A percentile compares a stretch with the other conserved stretches of the same genome.
These are phyloP conservation scores for Exobasidium rhododendri DNA, from an alignment of 1,284 basidiomycete genomes.

Conservation along the genomic window DNA sequence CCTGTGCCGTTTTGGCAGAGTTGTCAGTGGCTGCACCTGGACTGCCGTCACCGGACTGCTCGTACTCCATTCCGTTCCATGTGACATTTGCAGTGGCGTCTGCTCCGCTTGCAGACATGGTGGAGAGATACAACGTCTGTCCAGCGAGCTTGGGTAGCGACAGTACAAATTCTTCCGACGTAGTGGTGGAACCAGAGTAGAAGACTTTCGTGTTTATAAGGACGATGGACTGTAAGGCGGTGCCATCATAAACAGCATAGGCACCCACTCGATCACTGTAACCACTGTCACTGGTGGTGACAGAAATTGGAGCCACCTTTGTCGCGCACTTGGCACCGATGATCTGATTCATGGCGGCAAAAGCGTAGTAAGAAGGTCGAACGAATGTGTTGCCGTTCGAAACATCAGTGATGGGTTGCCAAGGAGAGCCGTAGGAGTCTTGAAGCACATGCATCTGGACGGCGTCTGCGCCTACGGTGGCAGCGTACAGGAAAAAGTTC, in stretches of 20 bases:
- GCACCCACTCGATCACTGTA: slow-evolving; percentile 31
- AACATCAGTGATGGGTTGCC: slow-evolving; percentile 27
- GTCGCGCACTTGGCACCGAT: slow-evolving; percentile 37
- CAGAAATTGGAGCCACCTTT: slow-evolving; percentile 21
- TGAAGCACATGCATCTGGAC: slow-evolving; percentile 46
- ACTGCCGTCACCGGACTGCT: slow-evolving; percentile 24
- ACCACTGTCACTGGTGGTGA: slow-evolving; percentile 19
- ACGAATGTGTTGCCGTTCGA: slow-evolving; percentile 21
- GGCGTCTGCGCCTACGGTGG: slow-evolving; percentile 30
- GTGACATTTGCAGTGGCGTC: slow-evolving; percentile 27
- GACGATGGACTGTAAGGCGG: slow-evolving; percentile 24
- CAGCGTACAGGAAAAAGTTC: slow-evolving; percentile 43
- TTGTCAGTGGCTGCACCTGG: slow-evolving; percentile 22
- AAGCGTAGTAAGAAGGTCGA: slow-evolving; percentile 41
- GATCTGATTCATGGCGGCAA: slow-evolving; percentile 36
- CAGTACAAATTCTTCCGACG: slow-evolving; percentile 17
- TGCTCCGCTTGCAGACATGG: slow-evolving; percentile 25
- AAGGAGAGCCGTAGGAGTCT: slow-evolving; percentile 30
- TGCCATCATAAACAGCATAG: slow-evolving; percentile 28
- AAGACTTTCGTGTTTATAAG: slow-evolving; percentile 34
- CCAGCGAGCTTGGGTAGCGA: slow-evolving; percentile 30
- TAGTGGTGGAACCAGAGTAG: slow-evolving; percentile 2
- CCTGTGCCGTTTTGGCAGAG: background rate
- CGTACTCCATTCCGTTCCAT: slow-evolving; percentile 44
- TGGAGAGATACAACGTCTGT: slow-evolving; percentile 30